A percentile compares a stretch with the other conserved stretches of the same genome.
phyloP scores from a whole-genome alignment of 768 basidiomycete species.

The Boletus coccyginus region DNA sequence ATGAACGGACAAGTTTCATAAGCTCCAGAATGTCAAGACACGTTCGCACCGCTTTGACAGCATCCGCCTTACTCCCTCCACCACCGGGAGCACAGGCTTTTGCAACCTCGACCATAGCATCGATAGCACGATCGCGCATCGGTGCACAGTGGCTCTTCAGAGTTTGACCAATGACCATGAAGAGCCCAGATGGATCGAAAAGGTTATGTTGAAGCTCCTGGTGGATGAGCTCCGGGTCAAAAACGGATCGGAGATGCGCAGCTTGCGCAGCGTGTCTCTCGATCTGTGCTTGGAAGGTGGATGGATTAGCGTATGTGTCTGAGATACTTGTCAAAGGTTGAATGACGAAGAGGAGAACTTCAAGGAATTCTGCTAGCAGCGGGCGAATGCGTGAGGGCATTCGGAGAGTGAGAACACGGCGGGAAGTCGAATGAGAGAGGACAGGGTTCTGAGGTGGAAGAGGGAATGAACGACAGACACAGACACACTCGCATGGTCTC shows the following conservation, averaged over 20 bases:
- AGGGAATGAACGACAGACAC: slow-evolving; percentile 50
- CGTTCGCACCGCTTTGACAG: slow-evolving; percentile 71
- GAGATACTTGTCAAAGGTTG: slow-evolving; percentile 68
- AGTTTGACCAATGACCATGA: slow-evolving; percentile 73
- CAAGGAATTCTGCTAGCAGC: slow-evolving; percentile 72
- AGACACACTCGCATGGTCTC: slow-evolving; percentile 52
- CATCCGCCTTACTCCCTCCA: slow-evolving; percentile 55
- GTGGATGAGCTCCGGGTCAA: slow-evolving; percentile 80
- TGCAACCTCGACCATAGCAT: slow-evolving; percentile 77
- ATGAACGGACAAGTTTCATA: slow-evolving; percentile 83
- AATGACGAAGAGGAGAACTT: slow-evolving; percentile 81
- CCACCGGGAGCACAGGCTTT: slow-evolving; percentile 54
- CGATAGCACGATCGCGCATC: slow-evolving; percentile 83
- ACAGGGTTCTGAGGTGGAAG: slow-evolving; percentile 40
- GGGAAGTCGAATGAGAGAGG: slow-evolving; percentile 43
- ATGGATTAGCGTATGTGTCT: slow-evolving; percentile 58
- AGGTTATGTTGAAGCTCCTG: slow-evolving; percentile 75
- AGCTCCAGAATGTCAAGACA: slow-evolving; percentile 91
- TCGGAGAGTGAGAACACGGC: slow-evolving; percentile 54
- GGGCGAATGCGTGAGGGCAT: slow-evolving; percentile 70
- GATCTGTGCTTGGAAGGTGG: slow-evolving; percentile 57
- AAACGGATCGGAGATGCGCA: slow-evolving; percentile 64
- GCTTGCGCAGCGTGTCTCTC: slow-evolving; percentile 63
- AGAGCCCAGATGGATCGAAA: slow-evolving; percentile 78
- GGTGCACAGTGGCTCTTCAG: slow-evolving; percentile 92